Evolutionary conservation across 2,329 filamentous ascomycete genomes (phyloP).

Genomic region (Sclerotinia subarctica): DNA sequence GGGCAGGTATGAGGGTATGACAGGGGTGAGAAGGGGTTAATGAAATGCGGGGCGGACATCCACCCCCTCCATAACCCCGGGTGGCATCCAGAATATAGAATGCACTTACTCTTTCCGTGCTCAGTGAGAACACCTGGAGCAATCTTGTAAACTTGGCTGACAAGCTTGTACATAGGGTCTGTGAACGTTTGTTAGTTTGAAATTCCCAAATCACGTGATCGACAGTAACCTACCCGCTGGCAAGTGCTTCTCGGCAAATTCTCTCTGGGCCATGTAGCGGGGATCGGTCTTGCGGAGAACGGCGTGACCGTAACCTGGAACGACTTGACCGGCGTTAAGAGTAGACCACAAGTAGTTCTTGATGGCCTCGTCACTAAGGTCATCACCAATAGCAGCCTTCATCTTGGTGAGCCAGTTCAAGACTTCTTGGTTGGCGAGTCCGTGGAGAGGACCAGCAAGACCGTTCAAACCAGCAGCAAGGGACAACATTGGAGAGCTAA

Average conservation of each 20-base stretch:
- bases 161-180: slow-evolving; percentile 99
- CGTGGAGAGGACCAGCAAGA: slow-evolving; percentile 96
- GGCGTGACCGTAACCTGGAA: slow-evolving; percentile 97
- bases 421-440: slow-evolving; percentile 99
- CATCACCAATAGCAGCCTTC: slow-evolving; percentile 91
- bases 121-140: slow-evolving; percentile 95
- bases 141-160: slow-evolving; percentile 99
- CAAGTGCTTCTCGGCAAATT: slow-evolving; percentile 62
- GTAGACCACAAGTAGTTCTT: slow-evolving; percentile 99
- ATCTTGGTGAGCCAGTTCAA: slow-evolving; percentile 99
- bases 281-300: slow-evolving; percentile 99
- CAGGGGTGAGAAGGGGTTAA: not conserved
- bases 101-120: slow-evolving; percentile 98
- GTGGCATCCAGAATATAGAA: slow-evolving; percentile 64
- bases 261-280: slow-evolving; percentile 96
- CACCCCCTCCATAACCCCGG: not conserved
- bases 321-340: slow-evolving; percentile 90
- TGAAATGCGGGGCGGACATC: not conserved
- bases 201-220: not conserved
- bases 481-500: slow-evolving; percentile 97
- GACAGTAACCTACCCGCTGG: not conserved
- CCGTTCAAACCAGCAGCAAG: slow-evolving; percentile 95
- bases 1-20: not conserved
- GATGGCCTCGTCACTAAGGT: slow-evolving; percentile 94
- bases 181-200: slow-evolving; percentile 59